These are phyloP conservation scores for Lycium ferocissimum DNA, from an alignment of 257 asterid species.

Conservation along the genomic window DNA sequence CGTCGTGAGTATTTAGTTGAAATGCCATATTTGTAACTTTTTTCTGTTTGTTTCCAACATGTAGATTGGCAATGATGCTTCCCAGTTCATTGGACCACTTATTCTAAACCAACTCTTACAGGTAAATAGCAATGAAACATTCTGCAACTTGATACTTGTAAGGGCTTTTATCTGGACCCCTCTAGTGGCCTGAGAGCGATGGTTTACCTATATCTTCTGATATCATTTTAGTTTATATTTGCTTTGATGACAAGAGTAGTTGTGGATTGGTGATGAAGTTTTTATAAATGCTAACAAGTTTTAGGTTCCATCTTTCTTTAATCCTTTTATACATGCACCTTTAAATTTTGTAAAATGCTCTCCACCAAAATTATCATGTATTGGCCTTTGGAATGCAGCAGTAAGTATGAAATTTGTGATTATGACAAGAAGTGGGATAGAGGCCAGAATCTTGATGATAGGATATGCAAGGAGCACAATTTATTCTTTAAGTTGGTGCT, in stretches of 20 bases:
- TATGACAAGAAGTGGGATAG: not conserved
- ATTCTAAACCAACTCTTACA: conserved; percentile 74
- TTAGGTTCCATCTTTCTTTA: not conserved
- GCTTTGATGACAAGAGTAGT: not conserved
- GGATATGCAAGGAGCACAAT: not conserved
- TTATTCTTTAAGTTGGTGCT: not conserved
- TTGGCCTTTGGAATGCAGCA: conserved; percentile 8
- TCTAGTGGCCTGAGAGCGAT: not conserved
- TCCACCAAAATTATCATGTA: not conserved
- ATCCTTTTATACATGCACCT: not conserved
- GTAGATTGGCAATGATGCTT: conserved; percentile 83
- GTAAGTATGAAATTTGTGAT: not conserved
- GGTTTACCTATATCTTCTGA: not conserved
- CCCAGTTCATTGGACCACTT: conserved; percentile 94
- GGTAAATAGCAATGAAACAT: conserved; percentile 48
- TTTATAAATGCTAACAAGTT: not conserved
- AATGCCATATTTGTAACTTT: conserved; percentile 38
- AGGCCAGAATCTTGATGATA: not conserved
- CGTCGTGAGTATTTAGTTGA: conserved; percentile 1
- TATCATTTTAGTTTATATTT: not conserved
- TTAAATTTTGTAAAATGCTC: not conserved
- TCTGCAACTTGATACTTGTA: not conserved
- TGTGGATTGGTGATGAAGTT: conserved; percentile 9
- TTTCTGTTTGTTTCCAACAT: conserved; percentile 34
- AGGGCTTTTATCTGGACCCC: not conserved